Percentiles rank a stretch among this genome's conserved stretches.
Conservation (phyloP, 257 asterid genomes). For the Cynanchum wilfordii region DNA sequence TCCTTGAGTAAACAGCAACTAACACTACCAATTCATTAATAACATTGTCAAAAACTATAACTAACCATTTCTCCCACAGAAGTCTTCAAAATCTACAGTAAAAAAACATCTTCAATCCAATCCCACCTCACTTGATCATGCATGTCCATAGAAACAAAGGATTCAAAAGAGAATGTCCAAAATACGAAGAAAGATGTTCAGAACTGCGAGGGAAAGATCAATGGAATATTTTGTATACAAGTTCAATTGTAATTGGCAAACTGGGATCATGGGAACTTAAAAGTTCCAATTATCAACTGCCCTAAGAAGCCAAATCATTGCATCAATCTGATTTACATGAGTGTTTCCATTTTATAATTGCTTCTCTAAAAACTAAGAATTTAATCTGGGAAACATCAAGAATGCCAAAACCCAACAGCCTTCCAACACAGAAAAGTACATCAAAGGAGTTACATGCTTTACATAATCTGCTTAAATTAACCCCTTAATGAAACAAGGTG, state of each 20-base stretch:
- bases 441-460: neutral
- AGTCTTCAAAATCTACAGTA: neutral
- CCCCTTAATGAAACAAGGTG: neutral
- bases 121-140: neutral
- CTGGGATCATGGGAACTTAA: neutral
- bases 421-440: neutral
- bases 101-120: neutral
- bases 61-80: neutral
- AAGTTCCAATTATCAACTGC: neutral
- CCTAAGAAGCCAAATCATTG: neutral
- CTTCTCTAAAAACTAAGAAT: neutral
- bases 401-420: neutral
- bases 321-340: neutral
- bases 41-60: neutral
- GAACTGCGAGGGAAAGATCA: neutral
- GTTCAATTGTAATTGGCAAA: neutral
- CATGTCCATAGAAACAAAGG: neutral
- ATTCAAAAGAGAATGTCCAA: neutral
- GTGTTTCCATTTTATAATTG: neutral
- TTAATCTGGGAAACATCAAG: neutral
- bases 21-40: neutral
- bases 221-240: neutral
- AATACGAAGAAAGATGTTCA: neutral
- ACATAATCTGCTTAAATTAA: neutral
- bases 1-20: neutral